Evolutionary conservation across 2,329 filamentous ascomycete species (phyloP), one percentile per base, ranked within the genome.

Genomic region (Calonectria naviculata): DNA sequence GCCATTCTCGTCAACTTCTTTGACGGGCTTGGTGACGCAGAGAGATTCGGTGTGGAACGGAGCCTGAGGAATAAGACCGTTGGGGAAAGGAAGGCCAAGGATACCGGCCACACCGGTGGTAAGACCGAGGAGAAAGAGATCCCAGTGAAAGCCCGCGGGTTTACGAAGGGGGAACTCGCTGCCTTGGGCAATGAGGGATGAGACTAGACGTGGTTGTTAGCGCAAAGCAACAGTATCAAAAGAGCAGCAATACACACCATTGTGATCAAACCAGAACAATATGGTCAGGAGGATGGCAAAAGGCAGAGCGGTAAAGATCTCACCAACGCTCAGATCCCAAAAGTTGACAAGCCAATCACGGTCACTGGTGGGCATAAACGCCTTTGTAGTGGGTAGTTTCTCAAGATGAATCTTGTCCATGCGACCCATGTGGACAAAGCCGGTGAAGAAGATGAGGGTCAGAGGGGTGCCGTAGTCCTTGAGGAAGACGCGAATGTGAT

Each of bases 191-290:
- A 95, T 95, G 34, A 96, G 89, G 7, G 93, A 95, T 0, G 93
- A 95, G 2, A 95, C 93, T 94, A 12, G 4, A 49, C 13, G 28
- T 9, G 21, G 13, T 21, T 15, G 38, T 66, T 19, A 63, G 63
- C 73, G n/a, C 17, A 17, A 36, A 28, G 4, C 26, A 3, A n/a
- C 2, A 8, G 5, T 29, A 71, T 67, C 73, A n/a, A 8, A 13
- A 8, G 3, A 6, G 13, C 12, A 49, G 9, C 38, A 4, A 26
- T 28, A 24, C 60, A 72, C 85, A 94, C 93, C 93, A 76, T 97
- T 97, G 79, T 97, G 95, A 79, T 97, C 95, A 80, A 97, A 97
- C 85, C 93, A 97, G 80, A 97, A 97, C 5, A 97, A 84, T 26
- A 97, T 91, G 0, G 95, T 97, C 19, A 97, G 86, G 1, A 97